Base-by-base conservation (phyloP, 202 grass and related monocot genomes). In the Saccharum hybrid region DNA sequence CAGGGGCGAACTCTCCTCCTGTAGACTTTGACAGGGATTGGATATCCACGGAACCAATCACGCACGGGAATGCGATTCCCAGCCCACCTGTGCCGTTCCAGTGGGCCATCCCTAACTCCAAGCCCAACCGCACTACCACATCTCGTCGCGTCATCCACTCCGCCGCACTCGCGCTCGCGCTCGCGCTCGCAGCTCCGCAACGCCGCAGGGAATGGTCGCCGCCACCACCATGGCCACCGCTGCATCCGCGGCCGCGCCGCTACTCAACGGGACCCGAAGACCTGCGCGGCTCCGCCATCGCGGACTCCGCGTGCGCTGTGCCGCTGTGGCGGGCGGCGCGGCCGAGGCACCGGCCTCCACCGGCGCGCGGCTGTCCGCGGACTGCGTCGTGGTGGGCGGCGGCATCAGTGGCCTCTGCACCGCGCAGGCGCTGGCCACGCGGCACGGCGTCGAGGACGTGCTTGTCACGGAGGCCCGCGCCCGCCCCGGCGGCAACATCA, bases 351-450 rank as follows among this genome's bases (percentile, higher is more conserved):
- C 81, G 0, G 59, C 82, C 10, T 71, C 39, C 66, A 6, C 83
- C 34, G 37, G 38, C 60, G 71, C 79, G 33, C 83, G 75, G 48
- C 34, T 94, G 62, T 78, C 87, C 64, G 89, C 81, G 19, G 91
- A 94, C 41, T 96, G 96, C 41, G 96, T 99, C 19, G 93, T 99
- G 28, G 91, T 99, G 37, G 96, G 96, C 59, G 96, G 81, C 36
- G 96, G 96, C 40, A 64, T 99, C 71, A 96, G 93, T 57, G 93
- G 91, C 26, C 87, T 99, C 72, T 96, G 96, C 87, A 96, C 91
- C 3, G 93, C 96, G 2, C 96, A 96, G 89, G 96, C 93, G 7
- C 81, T 96, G 81, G 81, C 86, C 41, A 94, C 96, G 56, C 54
- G 19, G 16, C 84, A 99, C 56, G 81, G 89, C 4, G 66, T 87